These are phyloP conservation scores for Ceratobasidium sp. DNA, from an alignment of 1,284 basidiomycete species.

Conservation along the genomic window DNA sequence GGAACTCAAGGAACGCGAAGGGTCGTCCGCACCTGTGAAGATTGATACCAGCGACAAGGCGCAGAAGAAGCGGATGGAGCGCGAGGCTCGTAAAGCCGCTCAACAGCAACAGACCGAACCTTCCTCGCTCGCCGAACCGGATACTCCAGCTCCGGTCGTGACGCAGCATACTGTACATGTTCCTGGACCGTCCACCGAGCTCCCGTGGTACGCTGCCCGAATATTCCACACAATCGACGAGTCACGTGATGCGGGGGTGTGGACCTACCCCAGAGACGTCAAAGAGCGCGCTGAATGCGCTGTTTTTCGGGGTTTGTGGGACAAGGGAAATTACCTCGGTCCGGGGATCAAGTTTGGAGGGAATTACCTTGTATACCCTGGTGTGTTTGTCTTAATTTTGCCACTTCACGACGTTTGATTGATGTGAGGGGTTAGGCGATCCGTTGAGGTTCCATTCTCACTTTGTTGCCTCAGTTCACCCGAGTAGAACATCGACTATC, in stretches of 20 bases:
- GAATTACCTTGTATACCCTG: constrained; percentile 94
- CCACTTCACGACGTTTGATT: background rate
- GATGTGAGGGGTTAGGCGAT: constrained; percentile 67
- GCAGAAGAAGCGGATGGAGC: constrained; percentile 72
- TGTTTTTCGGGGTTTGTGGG: constrained; percentile 80
- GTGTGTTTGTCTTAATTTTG: constrained; percentile 55
- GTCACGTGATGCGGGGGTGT: constrained; percentile 71
- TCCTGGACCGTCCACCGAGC: constrained; percentile 63
- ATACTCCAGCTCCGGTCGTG: constrained; percentile 1
- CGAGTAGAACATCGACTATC: constrained; percentile 65
- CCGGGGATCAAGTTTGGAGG: constrained; percentile 92
- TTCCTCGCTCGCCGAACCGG: background rate
- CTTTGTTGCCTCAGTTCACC: constrained; percentile 83
- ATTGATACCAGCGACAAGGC: constrained; percentile 59
- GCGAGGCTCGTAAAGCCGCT: constrained; percentile 56
- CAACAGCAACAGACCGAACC: constrained; percentile 6
- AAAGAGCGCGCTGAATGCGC: constrained; percentile 74
- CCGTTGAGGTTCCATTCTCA: constrained; percentile 96
- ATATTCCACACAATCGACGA: constrained; percentile 63
- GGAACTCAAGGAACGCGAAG: constrained; percentile 55
- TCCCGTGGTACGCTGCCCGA: constrained; percentile 66
- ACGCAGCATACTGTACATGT: constrained; percentile 48
- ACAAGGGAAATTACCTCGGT: constrained; percentile 82
- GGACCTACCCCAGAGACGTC: constrained; percentile 72
- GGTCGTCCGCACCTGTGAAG: constrained; percentile 48